Base-by-base conservation (phyloP, 2,329 filamentous ascomycete species). In the Botrytis hyacinthi region DNA sequence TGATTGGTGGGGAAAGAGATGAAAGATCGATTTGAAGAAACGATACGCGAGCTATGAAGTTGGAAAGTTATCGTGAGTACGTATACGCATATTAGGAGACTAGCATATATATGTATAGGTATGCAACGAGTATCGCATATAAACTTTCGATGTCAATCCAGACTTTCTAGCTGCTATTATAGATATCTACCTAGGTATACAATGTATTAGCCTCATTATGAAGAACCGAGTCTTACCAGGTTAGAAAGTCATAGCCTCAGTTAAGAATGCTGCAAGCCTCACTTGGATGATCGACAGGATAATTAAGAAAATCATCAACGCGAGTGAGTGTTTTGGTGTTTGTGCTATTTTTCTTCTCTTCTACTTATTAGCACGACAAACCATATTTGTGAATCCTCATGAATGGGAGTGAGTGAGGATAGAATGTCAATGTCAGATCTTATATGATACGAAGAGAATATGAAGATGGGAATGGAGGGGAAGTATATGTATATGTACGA, bases 21-120 rank as follows among this genome's bases (percentile, higher is more conserved):
- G 51, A 57, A 61, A 37, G 37, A 57, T 57, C n/a, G 14, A 57
- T 29, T 29, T 40, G 46, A 54, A 16, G 65, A 46, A 40, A 29
- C 46, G 65, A 67, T 67, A 67, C 32, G 46, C 65, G 46, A 67
- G n/a, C 46, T 54, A 29, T 22, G 37, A 10, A 68, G 54, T 42
- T 40, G 2, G 37, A 10, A 54, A 54, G 20, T 48, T 66, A 37
- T 12, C n/a, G n/a, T 29, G 57, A 60, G 20, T 60, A 32, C 29
- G 54, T 10, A 35, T 20, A 46, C 44, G 44, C 20, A 46, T 22
- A 22, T 6, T 46, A 9, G 29, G 29, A 59, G 20, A 59, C 57
- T 59, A 48, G 46, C 8, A 48, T 22, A 9, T 48, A 26, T 46
- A 18, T 18, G 42, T 44, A 44, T 44, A 42, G 14, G 42, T 44